A percentile compares a stretch with the other conserved stretches of the same genome.
These are phyloP conservation scores for Dipteronia dyeriana DNA, from an alignment of 345 rosid species.

Conservation along the genomic window DNA sequence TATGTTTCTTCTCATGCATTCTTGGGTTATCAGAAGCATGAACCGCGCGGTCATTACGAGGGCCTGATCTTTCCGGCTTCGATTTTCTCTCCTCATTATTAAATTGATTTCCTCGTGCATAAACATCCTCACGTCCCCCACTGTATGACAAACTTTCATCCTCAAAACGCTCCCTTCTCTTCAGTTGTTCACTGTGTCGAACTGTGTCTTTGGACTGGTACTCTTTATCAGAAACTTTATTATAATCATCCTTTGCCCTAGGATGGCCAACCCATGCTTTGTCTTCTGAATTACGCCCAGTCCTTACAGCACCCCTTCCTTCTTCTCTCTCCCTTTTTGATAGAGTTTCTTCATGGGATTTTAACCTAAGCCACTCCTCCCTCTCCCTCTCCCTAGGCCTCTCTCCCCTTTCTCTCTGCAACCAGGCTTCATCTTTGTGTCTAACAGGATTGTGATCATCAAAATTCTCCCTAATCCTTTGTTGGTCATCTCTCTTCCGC, in stretches of 20 bases:
- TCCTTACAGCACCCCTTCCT: slow-evolving; percentile 51
- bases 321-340: slow-evolving; percentile 73
- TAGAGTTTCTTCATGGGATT: slow-evolving; percentile 61
- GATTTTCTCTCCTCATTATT: slow-evolving; percentile 63
- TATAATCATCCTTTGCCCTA: slow-evolving; percentile 65
- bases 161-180: slow-evolving; percentile 65
- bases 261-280: slow-evolving; percentile 54
- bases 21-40: slow-evolving; percentile 60
- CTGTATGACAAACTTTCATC: slow-evolving; percentile 62
- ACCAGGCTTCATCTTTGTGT: slow-evolving; percentile 74
- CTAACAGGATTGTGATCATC: slow-evolving; percentile 70
- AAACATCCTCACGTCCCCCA: slow-evolving; percentile 63
- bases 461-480: slow-evolving; percentile 68
- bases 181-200: slow-evolving; percentile 63
- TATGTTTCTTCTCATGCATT: slow-evolving; percentile 63
- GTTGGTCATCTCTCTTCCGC: slow-evolving; percentile 77
- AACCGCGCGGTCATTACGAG: slow-evolving; percentile 54
- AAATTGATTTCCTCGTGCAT: slow-evolving; percentile 54
- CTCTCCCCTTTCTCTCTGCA: slow-evolving; percentile 71
- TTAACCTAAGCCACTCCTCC: slow-evolving; percentile 60
- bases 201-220: slow-evolving; percentile 56
- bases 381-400: slow-evolving; percentile 74
- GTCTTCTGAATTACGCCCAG: slow-evolving; percentile 74
- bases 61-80: slow-evolving; percentile 64
- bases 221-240: slow-evolving; percentile 69